Base-by-base conservation (phyloP, 2,329 filamentous ascomycete genomes). In the Apiospora aurea region DNA sequence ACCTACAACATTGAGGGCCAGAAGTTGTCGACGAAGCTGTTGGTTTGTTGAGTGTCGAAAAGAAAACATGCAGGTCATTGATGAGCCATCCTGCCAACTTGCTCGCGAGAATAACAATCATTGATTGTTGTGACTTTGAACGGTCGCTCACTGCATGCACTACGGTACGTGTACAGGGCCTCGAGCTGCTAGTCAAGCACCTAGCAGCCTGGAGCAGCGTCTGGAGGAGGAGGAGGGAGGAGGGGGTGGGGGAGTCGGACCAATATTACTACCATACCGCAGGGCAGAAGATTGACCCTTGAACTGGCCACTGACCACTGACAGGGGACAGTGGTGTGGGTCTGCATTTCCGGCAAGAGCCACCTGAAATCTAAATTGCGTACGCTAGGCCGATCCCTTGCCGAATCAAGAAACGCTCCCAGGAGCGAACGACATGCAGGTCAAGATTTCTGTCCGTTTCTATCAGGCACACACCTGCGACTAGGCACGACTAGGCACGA, bases 341-440 rank as follows among this genome's bases (percentile, higher is more conserved):
- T 18, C 66, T 46, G 66, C 34, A 46, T 44, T 68, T 44, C 41
- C 41, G 68, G 47, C 21, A 24, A 43, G 46, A 47, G 68, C 46
- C 68, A 69, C 68, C 68, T 69, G 68, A 69, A 69, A 69, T 51
- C 68, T 69, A 57, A 53, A 51, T 51, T 41, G 68, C 47, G 68
- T 21, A 47, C 68, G 68, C 68, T 57, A 69, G 68, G 24, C 68
- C 43, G 46, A 69, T 69, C 68, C 44, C 44, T 44, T 69, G 47
- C 68, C 47, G 24, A 53, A 44, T 69, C 26, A 24, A 68, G 66
- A 21, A 46, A 67, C 38, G 64, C 64, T 46, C 64, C n/a, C 64
- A 38, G 38, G 21, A 67, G 34, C 11, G 64, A 67, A 43, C 43
- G 64, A 26, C 38, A 43, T 46, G 64, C 64, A 43, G 38, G 38